These are phyloP conservation scores for Saccharomycopsis capsularis DNA, from an alignment of 805 yeast genomes.

Conservation along the genomic window DNA sequence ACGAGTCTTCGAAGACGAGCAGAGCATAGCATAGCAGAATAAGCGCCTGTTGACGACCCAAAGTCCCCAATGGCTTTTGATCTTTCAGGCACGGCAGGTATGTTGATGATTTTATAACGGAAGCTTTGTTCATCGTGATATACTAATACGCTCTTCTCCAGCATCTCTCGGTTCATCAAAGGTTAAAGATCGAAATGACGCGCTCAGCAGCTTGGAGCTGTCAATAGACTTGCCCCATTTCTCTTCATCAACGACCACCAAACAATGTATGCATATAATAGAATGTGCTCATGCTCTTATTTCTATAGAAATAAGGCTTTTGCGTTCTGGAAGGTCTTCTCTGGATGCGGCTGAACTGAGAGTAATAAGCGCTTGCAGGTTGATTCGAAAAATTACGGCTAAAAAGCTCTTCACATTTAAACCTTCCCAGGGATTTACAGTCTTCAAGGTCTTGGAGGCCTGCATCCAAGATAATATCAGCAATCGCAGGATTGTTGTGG, in stretches of 20 bases:
- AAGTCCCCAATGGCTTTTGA: too few species aligned
- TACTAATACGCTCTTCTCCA: too few species aligned
- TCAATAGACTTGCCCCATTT: constrained; percentile 18
- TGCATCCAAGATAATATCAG: not conserved
- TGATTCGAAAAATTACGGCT: not conserved
- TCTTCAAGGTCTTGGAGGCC: not conserved
- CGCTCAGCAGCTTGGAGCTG: constrained; percentile 35
- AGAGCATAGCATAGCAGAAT: too few species aligned
- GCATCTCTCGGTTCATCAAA: constrained; percentile 39
- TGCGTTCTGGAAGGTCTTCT: constrained; percentile 16
- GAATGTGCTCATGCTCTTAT: constrained; percentile 1
- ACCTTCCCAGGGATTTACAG: constrained; percentile 1
- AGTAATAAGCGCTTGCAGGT: constrained; percentile 26
- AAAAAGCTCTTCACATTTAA: not conserved
- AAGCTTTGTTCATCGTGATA: too few species aligned
- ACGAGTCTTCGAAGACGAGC: too few species aligned
- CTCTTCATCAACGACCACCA: constrained; percentile 8
- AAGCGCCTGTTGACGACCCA: too few species aligned
- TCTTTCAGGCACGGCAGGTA: too few species aligned
- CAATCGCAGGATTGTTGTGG: constrained; percentile 25
- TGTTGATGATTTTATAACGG: too few species aligned
- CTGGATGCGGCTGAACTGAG: constrained; percentile 28
- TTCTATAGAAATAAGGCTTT: not conserved
- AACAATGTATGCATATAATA: not conserved
- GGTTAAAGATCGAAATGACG: constrained; percentile 49